Evolutionary conservation across 2,329 filamentous ascomycete genomes (phyloP).

Genomic region (Cyphellophora europaea): DNA sequence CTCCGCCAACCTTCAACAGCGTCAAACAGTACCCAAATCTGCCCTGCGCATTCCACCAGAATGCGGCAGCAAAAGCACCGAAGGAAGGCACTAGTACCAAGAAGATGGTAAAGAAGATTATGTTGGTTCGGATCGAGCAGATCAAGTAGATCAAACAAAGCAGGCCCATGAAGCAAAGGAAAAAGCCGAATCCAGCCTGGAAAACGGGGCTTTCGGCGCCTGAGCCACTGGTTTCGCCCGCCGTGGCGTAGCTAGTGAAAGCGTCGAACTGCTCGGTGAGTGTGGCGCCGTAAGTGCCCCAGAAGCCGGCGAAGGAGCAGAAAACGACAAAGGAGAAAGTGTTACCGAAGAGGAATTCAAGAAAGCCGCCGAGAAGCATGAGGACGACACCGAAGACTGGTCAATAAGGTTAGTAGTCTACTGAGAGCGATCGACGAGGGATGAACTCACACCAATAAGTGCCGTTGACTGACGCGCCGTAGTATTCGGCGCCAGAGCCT

Average conservation of each 20-base stretch:
- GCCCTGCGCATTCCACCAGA: too few relatives aligned
- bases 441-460: too few relatives aligned
- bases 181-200: conserved; percentile 37
- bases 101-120: conserved; percentile 62
- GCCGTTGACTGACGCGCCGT: too few relatives aligned
- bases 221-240: not conserved
- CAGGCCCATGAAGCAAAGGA: conserved; percentile 55
- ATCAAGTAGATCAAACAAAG: conserved; percentile 57
- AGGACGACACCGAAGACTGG: conserved; percentile 8
- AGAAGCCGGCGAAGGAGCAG: conserved; percentile 36
- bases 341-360: conserved; percentile 25
- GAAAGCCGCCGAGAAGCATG: conserved; percentile 22
- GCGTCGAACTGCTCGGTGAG: conserved; percentile 44
- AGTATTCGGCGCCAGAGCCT: too few relatives aligned
- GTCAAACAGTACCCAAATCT: too few relatives aligned
- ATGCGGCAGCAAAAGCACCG: conserved; percentile 42
- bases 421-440: conserved; percentile 31
- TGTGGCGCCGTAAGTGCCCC: conserved; percentile 44
- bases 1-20: too few relatives aligned
- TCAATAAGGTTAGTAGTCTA: conserved; percentile 37
- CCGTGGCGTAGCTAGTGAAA: conserved; percentile 26
- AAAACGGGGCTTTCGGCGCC: conserved; percentile 17
- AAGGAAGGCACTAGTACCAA: conserved; percentile 50
- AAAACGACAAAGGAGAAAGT: conserved; percentile 52
- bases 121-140: conserved; percentile 62